Conservation (phyloP, 140 eudicot species). For the Erigeron philadelphicus region DNA sequence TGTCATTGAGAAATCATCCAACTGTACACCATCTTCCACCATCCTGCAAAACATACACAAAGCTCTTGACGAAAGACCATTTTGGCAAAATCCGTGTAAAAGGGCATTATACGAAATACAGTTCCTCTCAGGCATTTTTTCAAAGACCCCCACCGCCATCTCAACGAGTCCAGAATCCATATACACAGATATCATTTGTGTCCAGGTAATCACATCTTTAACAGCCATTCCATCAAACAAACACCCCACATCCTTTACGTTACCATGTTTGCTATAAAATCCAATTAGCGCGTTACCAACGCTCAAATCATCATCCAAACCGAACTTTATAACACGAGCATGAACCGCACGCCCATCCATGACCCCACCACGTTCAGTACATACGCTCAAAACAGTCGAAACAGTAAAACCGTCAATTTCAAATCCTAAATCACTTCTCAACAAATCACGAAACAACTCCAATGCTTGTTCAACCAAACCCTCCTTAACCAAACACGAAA, state of each 20-base stretch:
- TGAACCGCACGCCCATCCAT: conserved; percentile 56
- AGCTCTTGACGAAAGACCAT: conserved; percentile 41
- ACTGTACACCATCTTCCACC: conserved; percentile 55
- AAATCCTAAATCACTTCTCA: conserved; percentile 29
- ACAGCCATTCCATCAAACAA: conserved; percentile 54
- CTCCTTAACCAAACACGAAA: conserved; percentile 48
- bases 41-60: conserved; percentile 54
- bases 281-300: conserved; percentile 73
- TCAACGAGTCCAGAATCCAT: conserved; percentile 70
- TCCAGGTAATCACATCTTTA: conserved; percentile 76
- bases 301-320: conserved; percentile 45
- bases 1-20: conserved; percentile 60
- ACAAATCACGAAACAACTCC: conserved; percentile 45
- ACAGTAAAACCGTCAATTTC: conserved; percentile 51
- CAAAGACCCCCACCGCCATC: conserved; percentile 49
- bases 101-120: conserved; percentile 61
- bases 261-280: conserved; percentile 62
- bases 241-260: conserved; percentile 39
- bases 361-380: conserved; percentile 36
- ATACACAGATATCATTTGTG: conserved; percentile 57
- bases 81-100: conserved; percentile 72
- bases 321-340: conserved; percentile 46
- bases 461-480: conserved; percentile 48
- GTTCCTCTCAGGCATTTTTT: conserved; percentile 65
- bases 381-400: conserved; percentile 59